Evolutionary conservation across 106 monocot genomes (phyloP).

Genomic region (Phalaenopsis equestris): DNA sequence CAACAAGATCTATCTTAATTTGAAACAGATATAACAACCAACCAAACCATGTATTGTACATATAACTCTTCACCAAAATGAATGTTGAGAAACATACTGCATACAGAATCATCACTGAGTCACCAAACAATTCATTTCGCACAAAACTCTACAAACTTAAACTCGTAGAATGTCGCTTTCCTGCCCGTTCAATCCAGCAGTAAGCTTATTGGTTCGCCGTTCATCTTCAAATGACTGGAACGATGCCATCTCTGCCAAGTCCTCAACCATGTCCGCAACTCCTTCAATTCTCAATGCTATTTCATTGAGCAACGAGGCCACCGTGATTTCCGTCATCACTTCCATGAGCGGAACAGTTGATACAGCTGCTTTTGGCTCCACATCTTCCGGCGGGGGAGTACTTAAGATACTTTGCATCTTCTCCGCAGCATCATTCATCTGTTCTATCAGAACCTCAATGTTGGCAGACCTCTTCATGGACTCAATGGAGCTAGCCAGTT

Average conservation of each 20-base stretch:
- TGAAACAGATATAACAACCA: not conserved
- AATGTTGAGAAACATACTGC: not conserved
- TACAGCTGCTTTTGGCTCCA: slow-evolving; percentile 8
- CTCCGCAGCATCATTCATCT: slow-evolving; percentile 37
- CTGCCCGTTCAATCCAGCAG: not conserved
- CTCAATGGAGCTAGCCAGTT: slow-evolving; percentile 28
- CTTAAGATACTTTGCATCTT: slow-evolving; percentile 22
- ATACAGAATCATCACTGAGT: not conserved
- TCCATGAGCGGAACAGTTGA: not conserved
- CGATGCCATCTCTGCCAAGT: not conserved
- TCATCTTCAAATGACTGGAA: not conserved
- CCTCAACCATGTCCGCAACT: slow-evolving; percentile 27
- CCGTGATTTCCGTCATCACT: slow-evolving; percentile 10
- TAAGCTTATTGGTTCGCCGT: not conserved
- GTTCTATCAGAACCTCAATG: slow-evolving; percentile 19
- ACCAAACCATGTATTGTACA: not conserved
- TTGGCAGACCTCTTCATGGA: slow-evolving; percentile 27
- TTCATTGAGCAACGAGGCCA: slow-evolving; percentile 40
- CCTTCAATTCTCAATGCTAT: slow-evolving; percentile 34
- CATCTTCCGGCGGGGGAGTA: slow-evolving; percentile 9
- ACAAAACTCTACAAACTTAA: not conserved
- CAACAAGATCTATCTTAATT: not conserved
- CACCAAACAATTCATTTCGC: too few species aligned
- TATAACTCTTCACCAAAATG: not conserved
- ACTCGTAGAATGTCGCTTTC: not conserved